Base-by-base conservation (phyloP, 176 grass and related monocot genomes). In the Oryza meyeriana region DNA sequence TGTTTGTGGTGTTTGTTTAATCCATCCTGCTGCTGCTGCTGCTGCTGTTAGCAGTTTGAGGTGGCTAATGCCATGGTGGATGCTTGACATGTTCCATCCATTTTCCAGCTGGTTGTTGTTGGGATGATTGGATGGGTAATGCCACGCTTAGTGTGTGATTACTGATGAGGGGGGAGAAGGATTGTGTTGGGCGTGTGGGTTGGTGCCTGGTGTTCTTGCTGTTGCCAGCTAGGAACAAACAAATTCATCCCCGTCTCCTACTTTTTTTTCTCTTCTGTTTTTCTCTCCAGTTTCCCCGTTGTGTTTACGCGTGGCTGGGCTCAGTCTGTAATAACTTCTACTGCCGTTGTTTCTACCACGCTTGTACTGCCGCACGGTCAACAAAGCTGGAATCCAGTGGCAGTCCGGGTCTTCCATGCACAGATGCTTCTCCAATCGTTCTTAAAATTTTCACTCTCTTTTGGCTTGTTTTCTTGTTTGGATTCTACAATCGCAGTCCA, bases 61-160 rank as follows among this genome's bases (percentile, higher is more conserved):
- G 14, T 30, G 41, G 44, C 69, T 4, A 22, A 22, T 77, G 81
- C 72, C 72, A 59, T 26, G 77, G 77, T 41, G 38, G 70, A 61
- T 59, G 35, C 72, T 76, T 75, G 73, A 59, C 62, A 24, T 77
- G 65, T 71, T 39, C 47, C 16, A 6, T 27, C 55, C 55, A 59
- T 59, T 30, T 59, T 30, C 52, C 30, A 38, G 36, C 2, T 41
- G 81, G 12, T 69, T 79, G 72, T 61, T 48, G 61, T n/a, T n/a
- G 55, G 76, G 81, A 84, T 84, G 81, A 84, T 88, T 84, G 80
- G 73, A 18, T 31, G 66, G 81, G 81, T 58, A 74, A 67, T 74
- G 7, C n/a, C 84, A 88, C 79, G 87, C 87, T 80, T 84, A 80
- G n/a, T 8, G 81, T 80, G 87, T 84, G 87, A 84, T 79, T 61